Base-by-base conservation (phyloP, 768 basidiomycete genomes). In the Boletus insuetus region DNA sequence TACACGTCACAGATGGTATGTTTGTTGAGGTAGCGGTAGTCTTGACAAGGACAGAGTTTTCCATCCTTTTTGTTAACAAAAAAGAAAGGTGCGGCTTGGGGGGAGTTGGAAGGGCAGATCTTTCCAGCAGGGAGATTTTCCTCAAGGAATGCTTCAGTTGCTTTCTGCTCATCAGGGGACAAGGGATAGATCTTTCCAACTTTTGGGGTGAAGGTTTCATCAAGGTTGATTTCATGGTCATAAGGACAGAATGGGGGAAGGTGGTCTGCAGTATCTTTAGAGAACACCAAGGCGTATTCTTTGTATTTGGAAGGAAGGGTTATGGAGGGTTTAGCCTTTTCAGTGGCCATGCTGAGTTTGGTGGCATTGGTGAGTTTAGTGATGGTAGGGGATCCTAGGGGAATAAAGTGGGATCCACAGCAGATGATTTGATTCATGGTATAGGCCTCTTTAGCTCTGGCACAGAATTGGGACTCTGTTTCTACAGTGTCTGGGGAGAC, bases 241-340 rank as follows among this genome's bases (percentile, higher is more conserved):
- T 38, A 38, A 0, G 13, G 37, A 2, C 4, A 6, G 6, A 5
- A 38, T 3, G 16, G 37, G 3, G 16, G 17, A 38, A 38, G 12
- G 4, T 38, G 37, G 1, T 38, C 17, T 1, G 17, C 4, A n/a
- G 37, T 6, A 4, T 38, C 14, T 38, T 38, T 38, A 13, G 37
- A 38, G 4, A 38, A 38, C 1, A 38, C 37, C 17, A 3, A 17
- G 16, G 17, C 2, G 4, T 13, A 38, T 1, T 38, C 14, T 17
- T 38, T 1, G 4, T 38, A 38, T 38, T 38, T 5, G 2, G 17
- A 3, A 8, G 37, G 17, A 38, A 38, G 37, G 4, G 13, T 6
- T 3, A 17, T 8, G 4, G 2, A 17, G 2, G 16, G 17, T 16
- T 13, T 17, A 1, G 1, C 3, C 2, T 2, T 35, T 2, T 35